A percentile compares a stretch with the other conserved stretches of the same genome.
These are phyloP conservation scores for Blastobotrys persicus DNA, from an alignment of 1,139 yeast species.

Conservation along the genomic window DNA sequence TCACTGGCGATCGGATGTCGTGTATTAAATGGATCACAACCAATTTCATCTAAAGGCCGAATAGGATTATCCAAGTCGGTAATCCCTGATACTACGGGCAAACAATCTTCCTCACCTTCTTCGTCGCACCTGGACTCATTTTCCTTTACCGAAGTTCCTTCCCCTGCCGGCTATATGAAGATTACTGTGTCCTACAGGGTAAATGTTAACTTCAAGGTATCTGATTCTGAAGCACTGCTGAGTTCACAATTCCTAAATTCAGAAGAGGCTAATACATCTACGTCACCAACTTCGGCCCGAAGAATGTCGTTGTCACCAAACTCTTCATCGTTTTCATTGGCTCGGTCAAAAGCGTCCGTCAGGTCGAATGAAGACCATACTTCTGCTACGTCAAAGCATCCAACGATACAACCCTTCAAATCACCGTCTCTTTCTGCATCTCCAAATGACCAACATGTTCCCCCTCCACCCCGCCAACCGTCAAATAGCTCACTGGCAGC, in stretches of 20 bases:
- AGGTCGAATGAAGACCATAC: neutral
- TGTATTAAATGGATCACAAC: conserved; percentile 70
- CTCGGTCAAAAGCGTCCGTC: conserved; percentile 8
- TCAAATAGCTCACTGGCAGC: conserved; percentile 36
- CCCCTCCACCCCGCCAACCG: conserved; percentile 14
- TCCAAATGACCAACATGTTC: conserved; percentile 25
- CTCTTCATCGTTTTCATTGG: conserved; percentile 5
- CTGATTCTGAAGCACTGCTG: conserved; percentile 62
- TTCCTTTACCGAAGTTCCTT: conserved; percentile 64
- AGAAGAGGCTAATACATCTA: conserved; percentile 34
- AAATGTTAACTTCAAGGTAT: conserved; percentile 64
- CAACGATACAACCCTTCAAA: conserved; percentile 38
- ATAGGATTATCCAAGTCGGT: conserved; percentile 76
- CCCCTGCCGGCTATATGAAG: conserved; percentile 70
- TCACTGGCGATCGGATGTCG: conserved; percentile 55
- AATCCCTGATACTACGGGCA: conserved; percentile 39
- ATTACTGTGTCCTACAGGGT: conserved; percentile 77
- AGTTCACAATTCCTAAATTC: conserved; percentile 56
- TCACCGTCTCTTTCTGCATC: conserved; percentile 40
- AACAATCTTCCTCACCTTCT: conserved; percentile 24
- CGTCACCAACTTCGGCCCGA: conserved; percentile 1
- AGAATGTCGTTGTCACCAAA: conserved; percentile 2
- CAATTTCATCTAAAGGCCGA: conserved; percentile 78
- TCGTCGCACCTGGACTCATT: conserved; percentile 55
- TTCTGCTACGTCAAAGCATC: conserved; percentile 10